phyloP scores from a whole-genome alignment of 2,329 filamentous ascomycete genomes.

The Didymella pomorum region DNA sequence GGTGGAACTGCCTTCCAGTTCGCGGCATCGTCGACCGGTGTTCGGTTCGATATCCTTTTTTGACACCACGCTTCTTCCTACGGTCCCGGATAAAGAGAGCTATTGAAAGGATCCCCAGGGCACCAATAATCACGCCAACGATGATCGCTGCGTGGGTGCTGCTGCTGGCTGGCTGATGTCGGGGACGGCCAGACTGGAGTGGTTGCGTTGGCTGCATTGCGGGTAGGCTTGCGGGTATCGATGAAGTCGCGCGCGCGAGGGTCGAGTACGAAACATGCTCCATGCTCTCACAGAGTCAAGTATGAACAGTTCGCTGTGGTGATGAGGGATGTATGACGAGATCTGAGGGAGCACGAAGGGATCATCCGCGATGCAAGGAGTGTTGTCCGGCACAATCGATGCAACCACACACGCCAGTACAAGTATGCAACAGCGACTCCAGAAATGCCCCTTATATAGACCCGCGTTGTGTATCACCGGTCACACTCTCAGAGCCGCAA shows the following conservation, averaged over 20 bases:
- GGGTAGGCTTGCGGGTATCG: neutral
- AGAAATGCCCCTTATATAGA: neutral
- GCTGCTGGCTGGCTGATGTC: slow-evolving; percentile 3
- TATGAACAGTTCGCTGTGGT: neutral
- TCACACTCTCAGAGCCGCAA: neutral
- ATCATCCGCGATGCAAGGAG: slow-evolving; percentile 9
- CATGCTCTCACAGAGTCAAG: neutral
- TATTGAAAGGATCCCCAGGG: slow-evolving; percentile 10
- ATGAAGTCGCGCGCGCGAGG: neutral
- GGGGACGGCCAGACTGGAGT: neutral
- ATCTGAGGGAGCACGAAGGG: slow-evolving; percentile 1
- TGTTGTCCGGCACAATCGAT: neutral
- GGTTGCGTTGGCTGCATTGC: slow-evolving; percentile 16
- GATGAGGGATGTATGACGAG: slow-evolving; percentile 13
- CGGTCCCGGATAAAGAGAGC: slow-evolving; percentile 10
- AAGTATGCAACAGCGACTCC: neutral
- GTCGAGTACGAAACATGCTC: neutral
- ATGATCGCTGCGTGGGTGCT: slow-evolving; percentile 17
- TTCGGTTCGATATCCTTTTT: slow-evolving; percentile 3
- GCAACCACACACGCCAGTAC: neutral
- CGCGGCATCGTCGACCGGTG: neutral
- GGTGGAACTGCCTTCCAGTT: neutral
- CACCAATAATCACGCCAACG: slow-evolving; percentile 14
- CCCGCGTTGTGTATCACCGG: neutral
- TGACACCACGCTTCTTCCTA: slow-evolving; percentile 9